Percentiles rank a stretch among this genome's conserved stretches.
phyloP scores from a whole-genome alignment of 2,329 filamentous ascomycete species.

The Fusarium metavorans region DNA sequence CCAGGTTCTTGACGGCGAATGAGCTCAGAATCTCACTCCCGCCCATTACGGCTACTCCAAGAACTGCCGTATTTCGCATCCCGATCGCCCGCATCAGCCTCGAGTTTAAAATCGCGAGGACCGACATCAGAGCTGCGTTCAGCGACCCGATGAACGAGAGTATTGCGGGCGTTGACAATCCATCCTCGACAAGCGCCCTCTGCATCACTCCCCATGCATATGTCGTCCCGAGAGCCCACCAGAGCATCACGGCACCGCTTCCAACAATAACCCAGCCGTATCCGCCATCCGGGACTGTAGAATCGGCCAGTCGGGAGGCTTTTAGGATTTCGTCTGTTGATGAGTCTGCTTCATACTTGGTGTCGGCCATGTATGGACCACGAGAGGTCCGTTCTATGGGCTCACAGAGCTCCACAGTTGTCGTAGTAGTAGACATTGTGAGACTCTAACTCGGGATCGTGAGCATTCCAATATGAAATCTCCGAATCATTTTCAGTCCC shows the following conservation, averaged over 20 bases:
- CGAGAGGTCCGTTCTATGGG: slow-evolving; percentile 6
- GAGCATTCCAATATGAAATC: neutral
- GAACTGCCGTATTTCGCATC: slow-evolving; percentile 57
- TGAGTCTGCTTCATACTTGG: neutral
- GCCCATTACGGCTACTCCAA: slow-evolving; percentile 64
- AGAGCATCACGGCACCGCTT: slow-evolving; percentile 63
- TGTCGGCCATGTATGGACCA: neutral
- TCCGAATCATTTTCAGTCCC: neutral
- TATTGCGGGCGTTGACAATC: slow-evolving; percentile 61
- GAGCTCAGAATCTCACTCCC: slow-evolving; percentile 60
- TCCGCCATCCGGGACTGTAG: slow-evolving; percentile 63
- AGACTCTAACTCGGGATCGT: neutral
- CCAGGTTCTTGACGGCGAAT: slow-evolving; percentile 51
- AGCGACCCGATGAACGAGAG: slow-evolving; percentile 71
- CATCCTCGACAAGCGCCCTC: slow-evolving; percentile 63
- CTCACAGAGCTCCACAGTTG: slow-evolving; percentile 17
- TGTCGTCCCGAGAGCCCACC: slow-evolving; percentile 67
- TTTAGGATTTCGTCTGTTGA: slow-evolving; percentile 48
- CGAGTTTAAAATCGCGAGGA: slow-evolving; percentile 64
- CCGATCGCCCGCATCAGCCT: slow-evolving; percentile 64
- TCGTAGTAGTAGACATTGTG: slow-evolving; percentile 7
- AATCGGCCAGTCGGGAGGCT: slow-evolving; percentile 59
- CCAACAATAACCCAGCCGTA: slow-evolving; percentile 68
- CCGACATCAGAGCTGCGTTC: slow-evolving; percentile 61
- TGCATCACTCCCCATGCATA: slow-evolving; percentile 74